Conservation (phyloP, 2,329 filamentous ascomycete genomes). For the Chaetothyriales sp. region DNA sequence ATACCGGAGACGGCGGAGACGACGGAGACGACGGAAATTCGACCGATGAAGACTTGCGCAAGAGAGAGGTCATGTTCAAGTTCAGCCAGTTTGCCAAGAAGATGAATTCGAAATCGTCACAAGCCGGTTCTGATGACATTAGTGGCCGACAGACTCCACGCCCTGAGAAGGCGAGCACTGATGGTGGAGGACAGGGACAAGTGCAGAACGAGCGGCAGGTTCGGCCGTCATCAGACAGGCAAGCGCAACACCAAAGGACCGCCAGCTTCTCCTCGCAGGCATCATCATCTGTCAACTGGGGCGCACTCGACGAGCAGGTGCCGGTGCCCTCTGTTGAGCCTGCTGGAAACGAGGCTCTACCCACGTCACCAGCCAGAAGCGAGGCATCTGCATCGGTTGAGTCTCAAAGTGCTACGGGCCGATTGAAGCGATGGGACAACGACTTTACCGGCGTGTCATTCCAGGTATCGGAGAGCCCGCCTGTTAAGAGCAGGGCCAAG, state of each 20-base stretch:
- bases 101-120: neutral
- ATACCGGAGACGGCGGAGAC: neutral
- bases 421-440: slow-evolving; percentile 17
- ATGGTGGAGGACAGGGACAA: neutral
- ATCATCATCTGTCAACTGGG: slow-evolving; percentile 12
- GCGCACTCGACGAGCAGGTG: slow-evolving; percentile 13
- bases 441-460: slow-evolving; percentile 20
- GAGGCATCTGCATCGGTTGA: slow-evolving; percentile 5
- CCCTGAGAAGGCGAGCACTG: neutral
- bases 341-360: slow-evolving; percentile 1
- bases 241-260: neutral
- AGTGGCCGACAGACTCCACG: neutral
- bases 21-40: neutral
- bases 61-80: neutral
- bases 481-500: slow-evolving; percentile 16
- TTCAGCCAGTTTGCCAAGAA: neutral
- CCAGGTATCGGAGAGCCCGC: slow-evolving; percentile 23
- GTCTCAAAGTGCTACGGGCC: slow-evolving; percentile 13
- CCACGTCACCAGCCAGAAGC: too few relatives aligned
- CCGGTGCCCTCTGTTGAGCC: slow-evolving; percentile 14
- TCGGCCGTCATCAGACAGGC: too few relatives aligned
- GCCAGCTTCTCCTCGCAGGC: neutral
- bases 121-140: neutral
- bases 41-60: neutral
- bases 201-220: too few relatives aligned